Evolutionary conservation across 176 grass and related monocot genomes (phyloP), one percentile per base, ranked within the genome.

Genomic region (Aegilops tauschii): DNA sequence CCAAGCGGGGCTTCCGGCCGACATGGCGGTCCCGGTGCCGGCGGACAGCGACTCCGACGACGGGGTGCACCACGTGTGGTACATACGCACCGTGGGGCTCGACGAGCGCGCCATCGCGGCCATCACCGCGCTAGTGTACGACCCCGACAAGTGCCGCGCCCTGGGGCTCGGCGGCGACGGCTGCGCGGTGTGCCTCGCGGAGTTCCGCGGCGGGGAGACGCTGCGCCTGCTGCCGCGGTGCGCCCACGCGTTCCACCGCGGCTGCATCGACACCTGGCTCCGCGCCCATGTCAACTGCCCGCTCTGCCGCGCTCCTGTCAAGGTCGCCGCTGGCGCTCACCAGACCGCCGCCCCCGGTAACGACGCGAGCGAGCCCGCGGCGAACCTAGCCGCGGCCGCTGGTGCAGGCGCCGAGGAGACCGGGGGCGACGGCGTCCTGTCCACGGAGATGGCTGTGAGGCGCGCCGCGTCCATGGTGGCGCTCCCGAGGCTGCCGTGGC

Each of bases 211-310:
- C 65, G 97, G 94, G 25, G 92, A 99, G 80, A 92, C 93, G 65
- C 87, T 96, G 82, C 92, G 97, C 30, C 89, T 96, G 73, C 83
- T 96, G 59, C 94, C 94, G 30, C 90, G 88, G 54, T 99, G 97
- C 79, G 61, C 21, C 12, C 97, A 96, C 91, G 87, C 90, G 10
- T 99, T 99, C 87, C 97, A 99, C 85, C 84, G 91, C 52, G 73
- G 50, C 1, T 99, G 97, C 86, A 96, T 99, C 78, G 90, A 96
- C 85, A 90, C 90, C 8, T 99, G 97, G 97, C 90, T 99, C 34
- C 78, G 92, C 4, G 88, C 90, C 18, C 92, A 94, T 61, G 82
- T 94, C 86, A 99, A 90, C 81, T 96, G 92, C 59, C 97, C 97
- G 12, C 92, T 96, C 35, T 96, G 94, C 83, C 94, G 94, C 64